Base-by-base conservation (phyloP, 2,329 filamentous ascomycete genomes). In the Talaromyces sp. region DNA sequence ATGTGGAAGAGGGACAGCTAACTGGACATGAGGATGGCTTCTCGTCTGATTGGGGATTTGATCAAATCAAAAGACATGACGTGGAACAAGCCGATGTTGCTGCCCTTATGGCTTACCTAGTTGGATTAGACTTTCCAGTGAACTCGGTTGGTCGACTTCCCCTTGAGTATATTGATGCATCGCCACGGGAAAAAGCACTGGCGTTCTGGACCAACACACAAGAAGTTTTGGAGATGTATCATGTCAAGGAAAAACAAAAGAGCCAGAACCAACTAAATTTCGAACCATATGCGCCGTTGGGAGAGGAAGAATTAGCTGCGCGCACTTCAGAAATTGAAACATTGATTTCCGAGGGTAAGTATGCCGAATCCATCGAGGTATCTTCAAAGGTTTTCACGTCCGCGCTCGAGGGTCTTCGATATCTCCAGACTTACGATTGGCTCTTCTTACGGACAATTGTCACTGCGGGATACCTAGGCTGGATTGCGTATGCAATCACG, bases 351-450 rank as follows among this genome's bases (percentile, higher is more conserved):
- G 74, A 75, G 9, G 85, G 83, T 7, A 79, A 83, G 46, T 86
- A 86, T 63, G 85, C 93, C 58, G 83, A 89, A 64, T 90, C 93
- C 1, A 96, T 97, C 65, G 79, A 84, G 58, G 83, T 89, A 66
- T 91, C 89, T 1, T 85, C 88, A 41, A 83, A 85, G 28, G 79
- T 99, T 13, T 89, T 97, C 60, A 82, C 88, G 60, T 76, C 89
- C 53, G 88, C 85, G 1, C 80, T 99, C 1, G 83, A 91, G 61
- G 94, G 94, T 7, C 78, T 99, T 60, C 84, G 94, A 53, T 99
- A 99, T 71, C 81, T 99, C 25, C 94, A 99, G 73, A 99, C 92
- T 0, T 99, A 99, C 67, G 94, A 99, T 76, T 99, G 94, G 94
- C 80, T 99, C 2, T 99, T 99, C 75, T 77, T 99, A 36, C 83